Percentiles rank a stretch among this genome's conserved stretches.
These are phyloP conservation scores for Clarireedia paspali DNA, from an alignment of 2,329 filamentous ascomycete genomes.

Conservation along the genomic window DNA sequence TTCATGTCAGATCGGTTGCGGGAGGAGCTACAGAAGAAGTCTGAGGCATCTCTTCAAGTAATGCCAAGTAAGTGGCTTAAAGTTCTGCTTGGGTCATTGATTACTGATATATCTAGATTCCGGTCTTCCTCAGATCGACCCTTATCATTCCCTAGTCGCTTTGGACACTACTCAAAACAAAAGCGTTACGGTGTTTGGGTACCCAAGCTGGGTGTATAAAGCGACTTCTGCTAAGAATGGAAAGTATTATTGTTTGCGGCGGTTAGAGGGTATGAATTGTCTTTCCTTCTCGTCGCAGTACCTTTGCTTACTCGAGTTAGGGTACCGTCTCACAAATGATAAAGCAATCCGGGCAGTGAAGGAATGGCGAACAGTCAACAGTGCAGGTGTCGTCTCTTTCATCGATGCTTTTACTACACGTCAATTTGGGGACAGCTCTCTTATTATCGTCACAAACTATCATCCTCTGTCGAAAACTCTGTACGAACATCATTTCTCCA, in stretches of 20 bases:
- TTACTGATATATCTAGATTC: constrained; percentile 39
- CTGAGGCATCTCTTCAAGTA: constrained; percentile 76
- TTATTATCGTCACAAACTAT: constrained; percentile 91
- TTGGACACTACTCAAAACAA: constrained; percentile 77
- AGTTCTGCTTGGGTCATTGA: background rate
- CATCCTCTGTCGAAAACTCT: constrained; percentile 87
- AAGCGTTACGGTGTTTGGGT: constrained; percentile 73
- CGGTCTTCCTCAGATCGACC: constrained; percentile 46
- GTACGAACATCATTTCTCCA: constrained; percentile 65
- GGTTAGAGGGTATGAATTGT: constrained; percentile 60
- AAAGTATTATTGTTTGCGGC: constrained; percentile 75
- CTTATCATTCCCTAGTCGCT: constrained; percentile 88
- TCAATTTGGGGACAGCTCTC: constrained; percentile 87
- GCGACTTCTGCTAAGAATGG: constrained; percentile 84
- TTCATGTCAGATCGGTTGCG: constrained; percentile 83
- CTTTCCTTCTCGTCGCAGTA: background rate
- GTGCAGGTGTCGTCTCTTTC: constrained; percentile 74
- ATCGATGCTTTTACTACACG: constrained; percentile 91
- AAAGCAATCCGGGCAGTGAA: constrained; percentile 80
- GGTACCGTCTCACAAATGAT: constrained; percentile 82
- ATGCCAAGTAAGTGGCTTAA: constrained; percentile 57
- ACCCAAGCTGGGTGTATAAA: constrained; percentile 92
- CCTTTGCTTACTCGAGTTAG: constrained; percentile 32
- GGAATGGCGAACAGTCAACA: constrained; percentile 80
- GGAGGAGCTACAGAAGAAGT: constrained; percentile 83